phyloP scores from a whole-genome alignment of 2,329 filamentous ascomycete genomes.

The Cordyceps farinosa region DNA sequence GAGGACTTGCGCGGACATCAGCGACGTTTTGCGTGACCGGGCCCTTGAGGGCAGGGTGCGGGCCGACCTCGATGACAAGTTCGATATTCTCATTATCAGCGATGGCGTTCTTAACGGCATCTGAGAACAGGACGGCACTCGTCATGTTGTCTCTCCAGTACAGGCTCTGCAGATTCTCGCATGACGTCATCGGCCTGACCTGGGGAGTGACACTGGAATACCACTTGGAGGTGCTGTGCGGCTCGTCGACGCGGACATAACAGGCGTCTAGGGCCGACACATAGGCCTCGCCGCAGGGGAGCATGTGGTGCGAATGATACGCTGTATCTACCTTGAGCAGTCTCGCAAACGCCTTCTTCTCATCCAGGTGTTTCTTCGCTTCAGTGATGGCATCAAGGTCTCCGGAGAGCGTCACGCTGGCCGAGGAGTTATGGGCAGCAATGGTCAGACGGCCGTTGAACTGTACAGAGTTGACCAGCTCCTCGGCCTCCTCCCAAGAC shows the following conservation, averaged over 20 bases:
- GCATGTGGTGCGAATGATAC: conserved; percentile 31
- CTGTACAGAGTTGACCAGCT: background rate
- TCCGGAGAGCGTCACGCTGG: conserved; percentile 25
- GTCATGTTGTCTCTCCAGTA: conserved; percentile 39
- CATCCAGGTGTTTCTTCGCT: conserved; percentile 17
- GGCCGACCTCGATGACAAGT: conserved; percentile 43
- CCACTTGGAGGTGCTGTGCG: too few species aligned
- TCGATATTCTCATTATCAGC: conserved; percentile 6
- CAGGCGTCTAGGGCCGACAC: too few species aligned
- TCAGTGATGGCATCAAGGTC: conserved; percentile 24
- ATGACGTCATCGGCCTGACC: too few species aligned
- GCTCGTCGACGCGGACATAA: too few species aligned
- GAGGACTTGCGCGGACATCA: conserved; percentile 25
- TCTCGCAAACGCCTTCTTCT: conserved; percentile 20
- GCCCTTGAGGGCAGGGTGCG: conserved; percentile 45
- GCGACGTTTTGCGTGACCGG: conserved; percentile 33
- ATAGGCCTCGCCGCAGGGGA: background rate
- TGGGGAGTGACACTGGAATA: too few species aligned
- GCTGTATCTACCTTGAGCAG: conserved; percentile 26
- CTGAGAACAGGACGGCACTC: conserved; percentile 24
- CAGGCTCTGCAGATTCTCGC: too few species aligned
- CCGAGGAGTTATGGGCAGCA: conserved; percentile 21
- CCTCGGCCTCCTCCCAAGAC: conserved; percentile 16
- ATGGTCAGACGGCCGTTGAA: conserved; percentile 18
- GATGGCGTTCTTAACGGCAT: background rate